These are phyloP conservation scores for Oemleria cerasiformis DNA, from an alignment of 306 rosid genomes.

Conservation along the genomic window DNA sequence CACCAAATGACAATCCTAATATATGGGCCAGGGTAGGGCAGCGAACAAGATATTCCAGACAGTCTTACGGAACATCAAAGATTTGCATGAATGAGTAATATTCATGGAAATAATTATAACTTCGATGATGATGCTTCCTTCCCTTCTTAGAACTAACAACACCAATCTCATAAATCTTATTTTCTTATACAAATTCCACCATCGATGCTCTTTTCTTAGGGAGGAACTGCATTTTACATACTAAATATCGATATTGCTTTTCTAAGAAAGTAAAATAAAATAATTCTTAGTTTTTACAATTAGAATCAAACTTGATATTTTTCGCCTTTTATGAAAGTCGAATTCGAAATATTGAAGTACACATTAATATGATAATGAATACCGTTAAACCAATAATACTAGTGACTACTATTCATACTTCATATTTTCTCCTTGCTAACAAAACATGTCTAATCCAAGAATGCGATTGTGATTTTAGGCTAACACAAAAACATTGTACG, in stretches of 20 bases:
- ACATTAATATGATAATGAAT: no score
- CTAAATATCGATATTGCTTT: no score
- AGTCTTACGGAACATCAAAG: conserved; percentile 51
- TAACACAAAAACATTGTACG: background rate
- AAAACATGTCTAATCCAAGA: conserved; percentile 33
- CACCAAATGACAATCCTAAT: conserved; percentile 35
- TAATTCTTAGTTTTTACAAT: no score
- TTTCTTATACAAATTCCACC: conserved; percentile 28
- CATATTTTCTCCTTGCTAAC: conserved; percentile 36
- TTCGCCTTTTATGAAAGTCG: no score
- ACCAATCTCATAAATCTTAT: conserved; percentile 4
- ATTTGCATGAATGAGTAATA: conserved; percentile 51
- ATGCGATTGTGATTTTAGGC: conserved; percentile 33
- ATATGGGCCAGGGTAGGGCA: conserved; percentile 66
- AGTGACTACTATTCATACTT: no score
- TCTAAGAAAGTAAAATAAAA: no score
- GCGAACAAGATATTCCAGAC: conserved; percentile 86
- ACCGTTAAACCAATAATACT: no score
- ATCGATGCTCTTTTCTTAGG: conserved; percentile 30
- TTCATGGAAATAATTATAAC: conserved; percentile 25
- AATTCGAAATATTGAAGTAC: no score
- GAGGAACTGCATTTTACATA: no score
- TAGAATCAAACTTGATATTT: no score
- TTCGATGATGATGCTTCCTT: conserved; percentile 35
- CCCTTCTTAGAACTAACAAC: conserved; percentile 28